These are phyloP conservation scores for Dioszegia hungarica DNA, from an alignment of 768 basidiomycete genomes.

Conservation along the genomic window DNA sequence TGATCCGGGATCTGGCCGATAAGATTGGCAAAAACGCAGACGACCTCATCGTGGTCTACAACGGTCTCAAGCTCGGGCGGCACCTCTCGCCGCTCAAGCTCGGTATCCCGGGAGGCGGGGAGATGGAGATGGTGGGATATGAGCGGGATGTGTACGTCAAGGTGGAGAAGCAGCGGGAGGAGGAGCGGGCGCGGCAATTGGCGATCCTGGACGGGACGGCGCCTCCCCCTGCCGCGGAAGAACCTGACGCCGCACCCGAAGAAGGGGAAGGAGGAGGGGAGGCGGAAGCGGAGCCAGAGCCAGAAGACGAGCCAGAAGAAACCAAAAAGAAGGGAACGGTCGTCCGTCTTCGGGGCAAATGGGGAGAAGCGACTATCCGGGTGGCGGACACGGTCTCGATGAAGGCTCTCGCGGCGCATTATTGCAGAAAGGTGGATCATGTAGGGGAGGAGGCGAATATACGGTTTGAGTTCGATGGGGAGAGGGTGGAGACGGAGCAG, in stretches of 20 bases:
- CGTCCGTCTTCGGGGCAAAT: constrained; percentile 3
- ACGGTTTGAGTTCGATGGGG: constrained; percentile 14
- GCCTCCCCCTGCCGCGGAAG: background rate
- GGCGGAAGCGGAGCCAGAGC: background rate
- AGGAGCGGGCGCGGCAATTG: background rate
- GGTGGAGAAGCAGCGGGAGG: background rate
- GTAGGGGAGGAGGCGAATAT: constrained; percentile 1
- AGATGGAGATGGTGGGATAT: background rate
- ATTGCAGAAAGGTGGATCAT: constrained; percentile 1
- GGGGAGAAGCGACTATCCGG: constrained; percentile 4
- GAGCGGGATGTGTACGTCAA: background rate
- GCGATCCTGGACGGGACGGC: background rate
- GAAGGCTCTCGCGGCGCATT: background rate
- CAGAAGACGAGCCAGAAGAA: background rate
- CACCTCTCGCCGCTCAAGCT: background rate
- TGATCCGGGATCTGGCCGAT: constrained; percentile 16
- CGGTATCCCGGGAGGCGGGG: background rate
- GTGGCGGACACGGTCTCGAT: background rate
- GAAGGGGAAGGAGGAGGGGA: background rate
- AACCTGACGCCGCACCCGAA: background rate
- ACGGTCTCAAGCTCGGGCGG: constrained; percentile 4
- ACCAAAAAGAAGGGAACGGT: constrained; percentile 2
- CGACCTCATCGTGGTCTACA: constrained; percentile 22
- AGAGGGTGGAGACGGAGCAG: background rate
- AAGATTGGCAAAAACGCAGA: constrained; percentile 12